Evolutionary conservation across 2,329 filamentous ascomycete species (phyloP).

Genomic region (Exophiala calicioides): DNA sequence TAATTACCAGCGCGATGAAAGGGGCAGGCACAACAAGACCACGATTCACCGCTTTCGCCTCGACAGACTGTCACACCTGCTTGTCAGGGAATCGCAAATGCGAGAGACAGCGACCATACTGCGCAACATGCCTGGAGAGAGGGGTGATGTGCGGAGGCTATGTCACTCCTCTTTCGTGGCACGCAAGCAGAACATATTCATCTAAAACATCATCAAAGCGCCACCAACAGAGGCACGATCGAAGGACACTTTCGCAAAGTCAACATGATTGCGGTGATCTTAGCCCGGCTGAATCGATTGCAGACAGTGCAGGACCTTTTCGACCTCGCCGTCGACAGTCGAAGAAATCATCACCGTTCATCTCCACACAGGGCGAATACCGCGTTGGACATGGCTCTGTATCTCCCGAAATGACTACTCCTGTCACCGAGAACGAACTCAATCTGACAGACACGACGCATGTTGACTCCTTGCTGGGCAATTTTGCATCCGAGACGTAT

Average conservation of each 20-base stretch:
- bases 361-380: background rate
- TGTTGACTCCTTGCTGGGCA: background rate
- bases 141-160: constrained; percentile 5
- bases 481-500: background rate
- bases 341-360: background rate
- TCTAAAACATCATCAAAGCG: background rate
- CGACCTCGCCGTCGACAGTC: background rate
- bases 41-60: background rate
- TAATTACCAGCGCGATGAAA: constrained; percentile 3
- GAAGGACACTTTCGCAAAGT: background rate
- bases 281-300: background rate
- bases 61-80: constrained; percentile 1
- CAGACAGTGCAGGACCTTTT: constrained; percentile 3
- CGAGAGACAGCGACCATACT: constrained; percentile 1
- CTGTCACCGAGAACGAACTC: background rate
- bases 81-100: background rate
- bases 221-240: constrained; percentile 2
- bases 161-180: constrained; percentile 8
- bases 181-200: constrained; percentile 8
- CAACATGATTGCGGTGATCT: constrained; percentile 1
- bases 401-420: background rate
- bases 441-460: background rate
- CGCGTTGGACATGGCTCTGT: background rate
- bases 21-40: constrained; percentile 6
- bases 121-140: constrained; percentile 6